These are phyloP conservation scores for Centella asiatica DNA, from an alignment of 129 eudicot genomes.

Conservation along the genomic window DNA sequence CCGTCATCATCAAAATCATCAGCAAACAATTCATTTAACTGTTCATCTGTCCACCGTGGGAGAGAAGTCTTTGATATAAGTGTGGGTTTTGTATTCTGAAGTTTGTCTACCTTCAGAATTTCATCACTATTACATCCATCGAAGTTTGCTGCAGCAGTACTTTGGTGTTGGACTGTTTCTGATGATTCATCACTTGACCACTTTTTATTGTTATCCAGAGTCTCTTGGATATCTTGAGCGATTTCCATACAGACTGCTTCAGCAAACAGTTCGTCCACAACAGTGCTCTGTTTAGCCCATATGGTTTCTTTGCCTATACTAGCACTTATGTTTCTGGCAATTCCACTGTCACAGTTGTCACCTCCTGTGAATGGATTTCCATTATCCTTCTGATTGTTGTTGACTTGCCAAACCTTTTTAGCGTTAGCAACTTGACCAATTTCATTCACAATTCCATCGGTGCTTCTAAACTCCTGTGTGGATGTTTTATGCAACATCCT, in stretches of 20 bases:
- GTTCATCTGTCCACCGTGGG: conserved; percentile 62
- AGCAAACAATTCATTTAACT: conserved; percentile 42
- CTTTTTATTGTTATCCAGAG: conserved; percentile 9
- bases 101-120: conserved; percentile 14
- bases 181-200: neutral
- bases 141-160: conserved; percentile 4
- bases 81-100: conserved; percentile 24
- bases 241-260: conserved; percentile 15
- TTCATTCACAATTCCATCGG: conserved; percentile 14
- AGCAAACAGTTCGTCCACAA: conserved; percentile 9
- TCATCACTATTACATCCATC: conserved; percentile 2
- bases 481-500: conserved; percentile 10
- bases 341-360: conserved; percentile 16
- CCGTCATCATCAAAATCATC: conserved; percentile 30
- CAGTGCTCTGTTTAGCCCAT: conserved; percentile 1
- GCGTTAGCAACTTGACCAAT: conserved; percentile 1
- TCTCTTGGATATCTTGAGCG: conserved; percentile 12
- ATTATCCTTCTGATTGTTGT: conserved; percentile 10
- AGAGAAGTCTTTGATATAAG: conserved; percentile 18
- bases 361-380: conserved; percentile 8
- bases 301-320: neutral
- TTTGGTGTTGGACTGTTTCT: conserved; percentile 8
- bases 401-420: conserved; percentile 9
- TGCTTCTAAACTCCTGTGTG: conserved; percentile 15
- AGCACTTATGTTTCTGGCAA: conserved; percentile 10